These are phyloP conservation scores for Astragalus glycyphyllos DNA, from an alignment of 306 rosid species.

Conservation along the genomic window DNA sequence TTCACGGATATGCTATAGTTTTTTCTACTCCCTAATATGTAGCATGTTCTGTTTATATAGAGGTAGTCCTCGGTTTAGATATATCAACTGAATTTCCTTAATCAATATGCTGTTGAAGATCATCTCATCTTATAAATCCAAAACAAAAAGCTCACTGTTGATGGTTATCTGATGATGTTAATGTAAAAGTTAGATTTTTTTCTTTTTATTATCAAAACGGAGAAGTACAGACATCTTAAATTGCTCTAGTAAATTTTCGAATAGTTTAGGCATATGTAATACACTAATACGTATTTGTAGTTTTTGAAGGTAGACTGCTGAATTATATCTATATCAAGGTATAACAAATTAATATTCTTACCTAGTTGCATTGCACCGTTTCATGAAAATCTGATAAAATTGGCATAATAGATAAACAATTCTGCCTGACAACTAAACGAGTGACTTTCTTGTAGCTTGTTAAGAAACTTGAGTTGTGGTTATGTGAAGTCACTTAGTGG, in stretches of 20 bases:
- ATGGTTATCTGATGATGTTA: slow-evolving; percentile 32
- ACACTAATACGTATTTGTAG: neutral
- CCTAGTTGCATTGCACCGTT: neutral
- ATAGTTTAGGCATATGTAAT: slow-evolving; percentile 13
- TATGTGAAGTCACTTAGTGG: too few relatives aligned
- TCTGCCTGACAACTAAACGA: slow-evolving; percentile 14
- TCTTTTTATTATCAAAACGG: neutral
- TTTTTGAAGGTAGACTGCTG: slow-evolving; percentile 15
- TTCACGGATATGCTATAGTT: slow-evolving; percentile 13
- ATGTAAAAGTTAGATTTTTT: neutral
- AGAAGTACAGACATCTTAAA: too few relatives aligned
- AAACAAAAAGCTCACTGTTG: slow-evolving; percentile 12
- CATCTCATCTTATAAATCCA: slow-evolving; percentile 25
- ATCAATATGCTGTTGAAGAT: slow-evolving; percentile 28
- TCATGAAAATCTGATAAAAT: slow-evolving; percentile 22
- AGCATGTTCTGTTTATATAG: slow-evolving; percentile 26
- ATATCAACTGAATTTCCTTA: slow-evolving; percentile 9
- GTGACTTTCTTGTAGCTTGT: slow-evolving; percentile 8
- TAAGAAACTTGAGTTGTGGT: too few relatives aligned
- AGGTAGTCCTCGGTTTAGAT: slow-evolving; percentile 21
- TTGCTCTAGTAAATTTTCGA: neutral
- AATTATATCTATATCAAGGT: slow-evolving; percentile 12
- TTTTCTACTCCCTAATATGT: slow-evolving; percentile 31
- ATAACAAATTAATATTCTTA: slow-evolving; percentile 12
- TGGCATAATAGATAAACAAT: slow-evolving; percentile 2